phyloP scores from a whole-genome alignment of 228 moss, liverwort and hornwort genomes.

The Sphagnum fallax region DNA sequence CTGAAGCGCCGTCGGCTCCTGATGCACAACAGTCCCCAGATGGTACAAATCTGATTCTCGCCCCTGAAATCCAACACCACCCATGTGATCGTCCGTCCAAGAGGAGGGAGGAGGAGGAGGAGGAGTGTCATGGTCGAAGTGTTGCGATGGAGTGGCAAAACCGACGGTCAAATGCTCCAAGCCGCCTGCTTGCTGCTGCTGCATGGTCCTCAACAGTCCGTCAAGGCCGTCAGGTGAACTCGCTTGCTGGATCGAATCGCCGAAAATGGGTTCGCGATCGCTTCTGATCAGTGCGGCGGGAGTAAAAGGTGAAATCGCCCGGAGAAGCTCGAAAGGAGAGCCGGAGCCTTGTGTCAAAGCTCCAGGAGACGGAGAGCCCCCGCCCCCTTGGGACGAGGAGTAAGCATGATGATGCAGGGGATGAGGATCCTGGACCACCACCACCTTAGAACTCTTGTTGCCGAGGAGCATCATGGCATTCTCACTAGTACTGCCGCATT shows the following conservation, averaged over 20 bases:
- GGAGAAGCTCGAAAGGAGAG: not conserved
- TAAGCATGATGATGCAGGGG: slow-evolving; percentile 4
- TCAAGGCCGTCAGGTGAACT: slow-evolving; percentile 8
- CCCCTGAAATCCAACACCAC: too few relatives aligned
- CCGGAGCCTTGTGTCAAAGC: not conserved
- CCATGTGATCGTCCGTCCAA: too few relatives aligned
- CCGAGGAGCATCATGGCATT: slow-evolving; percentile 9
- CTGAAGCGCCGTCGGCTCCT: too few relatives aligned
- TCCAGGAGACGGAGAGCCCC: slow-evolving; percentile 14
- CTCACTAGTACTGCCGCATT: slow-evolving; percentile 4
- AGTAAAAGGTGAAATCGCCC: slow-evolving; percentile 8
- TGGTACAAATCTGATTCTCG: too few relatives aligned
- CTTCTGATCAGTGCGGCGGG: slow-evolving; percentile 4
- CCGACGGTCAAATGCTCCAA: slow-evolving; percentile 4
- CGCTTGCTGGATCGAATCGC: slow-evolving; percentile 5
- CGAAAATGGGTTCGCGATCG: slow-evolving; percentile 23
- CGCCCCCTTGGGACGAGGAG: slow-evolving; percentile 20
- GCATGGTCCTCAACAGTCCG: slow-evolving; percentile 1
- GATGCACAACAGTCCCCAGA: too few relatives aligned
- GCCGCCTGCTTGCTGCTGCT: not conserved
- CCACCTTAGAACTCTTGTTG: slow-evolving; percentile 2
- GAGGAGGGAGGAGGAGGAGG: too few relatives aligned
- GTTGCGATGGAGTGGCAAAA: not conserved
- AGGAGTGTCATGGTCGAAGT: too few relatives aligned
- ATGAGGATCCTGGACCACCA: too few relatives aligned